Conservation (phyloP, 2,329 filamentous ascomycete species). For the Cladosporium sp. region DNA sequence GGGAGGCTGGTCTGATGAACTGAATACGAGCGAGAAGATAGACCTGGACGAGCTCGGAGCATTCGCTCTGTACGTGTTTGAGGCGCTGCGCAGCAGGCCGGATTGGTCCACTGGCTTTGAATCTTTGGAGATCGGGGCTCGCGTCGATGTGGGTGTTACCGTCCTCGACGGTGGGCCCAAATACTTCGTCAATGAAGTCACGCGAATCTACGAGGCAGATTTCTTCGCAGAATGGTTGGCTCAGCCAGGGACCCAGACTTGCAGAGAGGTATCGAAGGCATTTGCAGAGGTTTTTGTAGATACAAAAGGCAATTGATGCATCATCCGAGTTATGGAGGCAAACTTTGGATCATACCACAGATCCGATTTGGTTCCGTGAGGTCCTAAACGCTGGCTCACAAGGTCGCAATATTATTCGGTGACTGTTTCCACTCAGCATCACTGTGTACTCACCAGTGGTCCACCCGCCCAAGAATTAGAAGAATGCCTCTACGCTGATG, state of each 20-base stretch:
- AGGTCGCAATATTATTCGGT: too few relatives aligned
- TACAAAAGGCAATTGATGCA: neutral
- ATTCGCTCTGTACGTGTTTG: neutral
- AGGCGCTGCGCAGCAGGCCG: neutral
- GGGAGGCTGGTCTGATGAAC: neutral
- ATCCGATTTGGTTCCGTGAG: neutral
- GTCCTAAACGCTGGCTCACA: neutral
- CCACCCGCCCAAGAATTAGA: too few relatives aligned
- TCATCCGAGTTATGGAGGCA: neutral
- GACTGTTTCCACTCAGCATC: too few relatives aligned
- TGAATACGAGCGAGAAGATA: neutral
- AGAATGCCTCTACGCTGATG: too few relatives aligned
- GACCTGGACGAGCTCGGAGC: neutral
- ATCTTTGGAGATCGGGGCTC: neutral
- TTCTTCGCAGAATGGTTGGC: conserved; percentile 2
- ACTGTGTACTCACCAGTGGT: too few relatives aligned
- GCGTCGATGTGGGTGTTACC: neutral
- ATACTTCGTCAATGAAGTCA: conserved; percentile 3
- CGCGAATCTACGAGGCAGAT: conserved; percentile 1
- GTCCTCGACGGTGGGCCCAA: too few relatives aligned
- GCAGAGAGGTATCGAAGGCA: neutral
- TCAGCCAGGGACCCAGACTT: neutral
- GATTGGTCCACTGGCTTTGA: neutral
- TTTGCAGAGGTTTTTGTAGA: neutral
- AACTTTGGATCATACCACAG: neutral